Evolutionary conservation across 176 grass and related monocot species (phyloP).

Genomic region (Hyparrhenia diplandra): DNA sequence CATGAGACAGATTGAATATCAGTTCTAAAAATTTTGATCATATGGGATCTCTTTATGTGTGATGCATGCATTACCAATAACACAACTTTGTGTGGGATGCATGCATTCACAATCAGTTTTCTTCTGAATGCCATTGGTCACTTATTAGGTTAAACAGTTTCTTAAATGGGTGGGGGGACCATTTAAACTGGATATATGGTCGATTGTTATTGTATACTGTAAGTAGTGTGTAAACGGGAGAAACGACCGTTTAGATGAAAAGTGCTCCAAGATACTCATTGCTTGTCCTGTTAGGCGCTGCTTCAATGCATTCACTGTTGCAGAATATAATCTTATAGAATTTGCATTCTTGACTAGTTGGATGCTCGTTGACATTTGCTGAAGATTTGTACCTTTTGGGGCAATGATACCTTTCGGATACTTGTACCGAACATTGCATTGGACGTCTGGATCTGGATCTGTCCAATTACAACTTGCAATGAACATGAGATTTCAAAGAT

Average conservation of each 20-base stretch:
- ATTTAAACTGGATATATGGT: not conserved
- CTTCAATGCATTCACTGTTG: not conserved
- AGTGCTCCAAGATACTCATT: not conserved
- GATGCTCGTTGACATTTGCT: slow-evolving; percentile 14
- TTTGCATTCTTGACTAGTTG: not conserved
- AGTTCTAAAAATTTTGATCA: not conserved
- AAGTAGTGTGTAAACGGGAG: no score
- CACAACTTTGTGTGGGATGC: not conserved
- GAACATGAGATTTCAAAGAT: slow-evolving; percentile 4
- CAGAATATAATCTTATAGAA: not conserved
- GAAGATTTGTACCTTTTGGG: not conserved
- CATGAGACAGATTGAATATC: not conserved
- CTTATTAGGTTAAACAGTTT: not conserved
- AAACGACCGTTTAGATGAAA: no score
- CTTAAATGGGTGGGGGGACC: not conserved
- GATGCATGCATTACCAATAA: not conserved
- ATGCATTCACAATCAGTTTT: no score
- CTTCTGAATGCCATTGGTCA: not conserved
- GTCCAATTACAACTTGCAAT: not conserved
- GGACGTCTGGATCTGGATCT: slow-evolving; percentile 15
- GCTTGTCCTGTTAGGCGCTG: not conserved
- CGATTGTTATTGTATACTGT: not conserved
- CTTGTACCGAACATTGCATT: not conserved
- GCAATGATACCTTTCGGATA: not conserved
- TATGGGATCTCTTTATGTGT: not conserved